Evolutionary conservation across 2,329 filamentous ascomycete species (phyloP).

Genomic region (Hypoxylon sp.): DNA sequence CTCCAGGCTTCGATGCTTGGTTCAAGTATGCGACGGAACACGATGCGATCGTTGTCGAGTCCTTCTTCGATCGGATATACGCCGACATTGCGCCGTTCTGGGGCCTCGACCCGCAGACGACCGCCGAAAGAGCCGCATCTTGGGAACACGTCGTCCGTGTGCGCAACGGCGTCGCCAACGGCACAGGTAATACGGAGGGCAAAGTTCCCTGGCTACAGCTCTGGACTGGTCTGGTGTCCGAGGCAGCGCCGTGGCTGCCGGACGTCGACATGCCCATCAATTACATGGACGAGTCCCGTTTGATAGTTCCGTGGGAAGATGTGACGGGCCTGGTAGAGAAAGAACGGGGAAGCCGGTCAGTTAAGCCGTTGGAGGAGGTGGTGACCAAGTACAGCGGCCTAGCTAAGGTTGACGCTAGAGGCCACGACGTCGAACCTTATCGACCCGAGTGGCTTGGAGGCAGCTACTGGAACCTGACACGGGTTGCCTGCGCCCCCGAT

Average conservation of each 20-base stretch:
- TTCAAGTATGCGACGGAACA: slow-evolving; percentile 64
- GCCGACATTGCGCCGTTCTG: slow-evolving; percentile 72
- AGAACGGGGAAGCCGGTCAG: slow-evolving; percentile 55
- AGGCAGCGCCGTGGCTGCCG: slow-evolving; percentile 64
- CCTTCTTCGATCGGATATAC: slow-evolving; percentile 74
- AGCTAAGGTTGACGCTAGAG: slow-evolving; percentile 37
- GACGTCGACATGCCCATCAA: slow-evolving; percentile 69
- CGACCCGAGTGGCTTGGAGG: slow-evolving; percentile 56
- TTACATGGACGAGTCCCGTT: slow-evolving; percentile 63
- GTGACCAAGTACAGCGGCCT: slow-evolving; percentile 55
- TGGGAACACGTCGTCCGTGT: slow-evolving; percentile 63
- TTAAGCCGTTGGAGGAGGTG: slow-evolving; percentile 54
- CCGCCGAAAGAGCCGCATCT: slow-evolving; percentile 56
- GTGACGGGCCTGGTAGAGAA: slow-evolving; percentile 59
- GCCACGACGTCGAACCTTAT: slow-evolving; percentile 34
- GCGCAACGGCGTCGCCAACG: slow-evolving; percentile 58
- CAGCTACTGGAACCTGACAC: slow-evolving; percentile 64
- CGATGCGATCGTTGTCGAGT: slow-evolving; percentile 69
- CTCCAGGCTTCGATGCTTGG: slow-evolving; percentile 74
- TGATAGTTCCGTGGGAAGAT: slow-evolving; percentile 66
- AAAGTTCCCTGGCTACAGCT: slow-evolving; percentile 61
- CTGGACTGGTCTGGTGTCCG: slow-evolving; percentile 63
- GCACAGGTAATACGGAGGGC: slow-evolving; percentile 55
- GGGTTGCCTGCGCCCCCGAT: slow-evolving; percentile 62
- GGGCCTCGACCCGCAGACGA: slow-evolving; percentile 62